phyloP scores from a whole-genome alignment of 345 rosid species.

The Citrus glauca region DNA sequence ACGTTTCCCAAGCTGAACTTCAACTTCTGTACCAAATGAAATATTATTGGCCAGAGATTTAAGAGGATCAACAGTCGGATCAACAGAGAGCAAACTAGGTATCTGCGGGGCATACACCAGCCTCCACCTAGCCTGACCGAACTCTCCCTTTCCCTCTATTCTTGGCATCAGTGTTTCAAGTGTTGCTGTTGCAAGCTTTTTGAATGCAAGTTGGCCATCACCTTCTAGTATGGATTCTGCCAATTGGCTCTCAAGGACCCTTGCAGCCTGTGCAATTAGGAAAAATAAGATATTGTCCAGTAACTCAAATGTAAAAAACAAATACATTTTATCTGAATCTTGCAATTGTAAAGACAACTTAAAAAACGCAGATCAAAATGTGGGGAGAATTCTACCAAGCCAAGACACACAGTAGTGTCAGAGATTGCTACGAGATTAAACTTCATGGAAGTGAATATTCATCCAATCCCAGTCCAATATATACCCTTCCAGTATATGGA shows the following conservation, averaged over 20 bases:
- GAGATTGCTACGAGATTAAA: not conserved
- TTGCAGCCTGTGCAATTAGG: constrained; percentile 61
- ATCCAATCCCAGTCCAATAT: not conserved
- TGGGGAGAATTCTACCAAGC: not conserved
- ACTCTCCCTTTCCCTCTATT: constrained; percentile 95
- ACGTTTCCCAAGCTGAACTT: constrained; percentile 92
- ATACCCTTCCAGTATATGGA: not conserved
- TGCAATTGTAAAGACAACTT: constrained; percentile 8
- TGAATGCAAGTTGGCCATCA: constrained; percentile 93
- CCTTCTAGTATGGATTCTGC: constrained; percentile 98
- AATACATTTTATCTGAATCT: not conserved
- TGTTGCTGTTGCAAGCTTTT: constrained; percentile 96
- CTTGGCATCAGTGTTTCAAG: constrained; percentile 91
- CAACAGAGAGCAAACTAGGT: constrained; percentile 94
- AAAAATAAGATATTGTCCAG: constrained; percentile 3
- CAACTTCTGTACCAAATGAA: constrained; percentile 90
- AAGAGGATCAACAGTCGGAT: constrained; percentile 89
- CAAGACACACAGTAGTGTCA: not conserved
- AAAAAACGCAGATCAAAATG: not conserved
- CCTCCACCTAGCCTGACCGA: constrained; percentile 98
- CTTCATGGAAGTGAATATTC: not conserved
- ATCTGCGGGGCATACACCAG: constrained; percentile 98
- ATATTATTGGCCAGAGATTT: constrained; percentile 87
- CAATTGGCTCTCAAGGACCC: constrained; percentile 90
- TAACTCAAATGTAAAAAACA: constrained; percentile 7